Evolutionary conservation across 2,329 filamentous ascomycete genomes (phyloP), one percentile per base, ranked within the genome.

Genomic region (Paecilomyces niveus): DNA sequence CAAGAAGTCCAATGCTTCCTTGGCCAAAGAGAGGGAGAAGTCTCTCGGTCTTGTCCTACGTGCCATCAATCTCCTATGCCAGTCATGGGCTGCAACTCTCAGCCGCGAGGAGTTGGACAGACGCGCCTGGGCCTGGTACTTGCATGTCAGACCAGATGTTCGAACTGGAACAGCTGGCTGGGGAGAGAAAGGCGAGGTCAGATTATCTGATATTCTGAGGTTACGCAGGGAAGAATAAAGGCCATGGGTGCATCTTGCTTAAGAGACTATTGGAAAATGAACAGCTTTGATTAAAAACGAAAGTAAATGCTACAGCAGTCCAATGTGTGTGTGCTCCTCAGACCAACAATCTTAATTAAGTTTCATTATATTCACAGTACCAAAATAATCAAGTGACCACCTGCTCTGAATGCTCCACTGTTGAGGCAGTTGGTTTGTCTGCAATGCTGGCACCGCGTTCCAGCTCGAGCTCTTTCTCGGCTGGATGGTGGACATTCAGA

Each of bases 121-220:
- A 61, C 83, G 86, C 59, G 89, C 90, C 18, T 95, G 90, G 89
- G 78, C 78, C 10, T 96, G 91, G 91, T 96, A 96, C 72, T 79
- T 88, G 1, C 81, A 83, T 22, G 85, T 92, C 21, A 80, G 92
- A 62, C 91, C 91, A 0, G 86, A 90, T 21, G 88, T 96, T 2
- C 85, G 89, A 59, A 75, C 80, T 58, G 92, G 91, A 0, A 83
- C 84, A 54, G 83, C 85, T 21, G 91, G 92, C 1, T 96, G 91
- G 91, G 91, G 91, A 29, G 89, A 88, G 11, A 94, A 93, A 72
- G 90, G 89, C 1, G 76, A 79, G 57, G 78, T 96, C 29, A 85
- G 80, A 64, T 70, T 95, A 35, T 76, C 76, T 13, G 84, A 85
- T 63, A 89, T 96, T 49, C 70, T 92, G 15, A 62, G 61, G 45